Conservation (phyloP, 2,329 filamentous ascomycete species). For the Colletotrichum camelliae region DNA sequence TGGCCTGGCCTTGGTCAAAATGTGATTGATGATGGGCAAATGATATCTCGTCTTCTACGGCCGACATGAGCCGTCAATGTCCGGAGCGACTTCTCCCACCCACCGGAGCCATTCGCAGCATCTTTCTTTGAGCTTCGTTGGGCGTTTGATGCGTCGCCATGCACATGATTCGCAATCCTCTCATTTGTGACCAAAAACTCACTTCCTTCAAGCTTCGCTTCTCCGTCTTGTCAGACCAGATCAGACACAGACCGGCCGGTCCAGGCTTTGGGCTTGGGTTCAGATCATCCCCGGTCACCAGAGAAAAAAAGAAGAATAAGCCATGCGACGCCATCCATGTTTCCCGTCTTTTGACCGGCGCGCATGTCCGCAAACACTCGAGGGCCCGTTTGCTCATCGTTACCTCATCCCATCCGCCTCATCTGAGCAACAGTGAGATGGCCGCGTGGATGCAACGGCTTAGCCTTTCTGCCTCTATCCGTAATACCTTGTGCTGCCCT, state of each 20-base stretch:
- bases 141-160: background rate
- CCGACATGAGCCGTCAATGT: slow-evolving; percentile 1
- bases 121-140: background rate
- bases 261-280: background rate
- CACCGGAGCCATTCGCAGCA: background rate
- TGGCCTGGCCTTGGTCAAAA: background rate
- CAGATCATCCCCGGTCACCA: background rate
- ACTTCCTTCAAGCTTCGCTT: background rate
- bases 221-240: background rate
- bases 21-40: slow-evolving; percentile 20
- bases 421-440: background rate
- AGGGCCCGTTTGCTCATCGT: background rate
- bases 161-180: background rate
- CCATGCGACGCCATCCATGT: background rate
- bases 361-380: background rate
- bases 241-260: background rate
- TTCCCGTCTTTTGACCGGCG: background rate
- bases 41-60: background rate
- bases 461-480: background rate
- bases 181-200: slow-evolving; percentile 10
- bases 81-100: background rate
- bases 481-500: background rate
- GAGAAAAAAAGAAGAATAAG: background rate
- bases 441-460: background rate
- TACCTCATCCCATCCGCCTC: background rate